Conservation (phyloP, 306 rosid species). For the Rosa chinensis region DNA sequence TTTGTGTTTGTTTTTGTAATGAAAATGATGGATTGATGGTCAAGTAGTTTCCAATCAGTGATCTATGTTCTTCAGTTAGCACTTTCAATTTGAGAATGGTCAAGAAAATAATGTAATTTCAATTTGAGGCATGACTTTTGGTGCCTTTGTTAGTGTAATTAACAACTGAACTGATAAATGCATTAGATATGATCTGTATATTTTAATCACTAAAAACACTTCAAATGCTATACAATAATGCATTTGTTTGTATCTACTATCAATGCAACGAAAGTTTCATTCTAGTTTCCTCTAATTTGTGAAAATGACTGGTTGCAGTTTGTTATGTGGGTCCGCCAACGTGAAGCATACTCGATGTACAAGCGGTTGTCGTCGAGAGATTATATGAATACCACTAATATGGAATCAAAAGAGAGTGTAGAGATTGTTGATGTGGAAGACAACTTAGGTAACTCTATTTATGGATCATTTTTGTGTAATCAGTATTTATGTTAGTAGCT, state of each 20-base stretch:
- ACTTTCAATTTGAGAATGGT: neutral
- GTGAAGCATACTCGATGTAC: constrained; percentile 66
- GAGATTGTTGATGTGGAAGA: constrained; percentile 59
- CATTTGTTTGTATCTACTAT: constrained; percentile 13
- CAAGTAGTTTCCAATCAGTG: neutral
- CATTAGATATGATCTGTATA: neutral
- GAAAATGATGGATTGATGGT: neutral
- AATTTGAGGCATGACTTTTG: neutral
- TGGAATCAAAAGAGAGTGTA: constrained; percentile 49
- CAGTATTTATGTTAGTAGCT: too few species aligned
- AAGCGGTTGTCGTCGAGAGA: constrained; percentile 74
- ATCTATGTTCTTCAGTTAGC: neutral
- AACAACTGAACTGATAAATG: neutral
- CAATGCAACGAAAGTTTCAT: neutral
- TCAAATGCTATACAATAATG: neutral
- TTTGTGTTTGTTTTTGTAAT: neutral
- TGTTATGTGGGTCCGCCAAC: constrained; percentile 68
- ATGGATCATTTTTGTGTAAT: constrained; percentile 6
- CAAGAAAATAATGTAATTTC: neutral
- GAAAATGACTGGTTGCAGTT: constrained; percentile 30
- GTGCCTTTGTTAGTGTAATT: neutral
- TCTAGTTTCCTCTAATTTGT: constrained; percentile 21
- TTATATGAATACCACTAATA: constrained; percentile 30
- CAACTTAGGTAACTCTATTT: constrained; percentile 53
- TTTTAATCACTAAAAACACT: neutral